Evolutionary conservation across 2,329 filamentous ascomycete species (phyloP).

Genomic region (Botrytis cinerea): DNA sequence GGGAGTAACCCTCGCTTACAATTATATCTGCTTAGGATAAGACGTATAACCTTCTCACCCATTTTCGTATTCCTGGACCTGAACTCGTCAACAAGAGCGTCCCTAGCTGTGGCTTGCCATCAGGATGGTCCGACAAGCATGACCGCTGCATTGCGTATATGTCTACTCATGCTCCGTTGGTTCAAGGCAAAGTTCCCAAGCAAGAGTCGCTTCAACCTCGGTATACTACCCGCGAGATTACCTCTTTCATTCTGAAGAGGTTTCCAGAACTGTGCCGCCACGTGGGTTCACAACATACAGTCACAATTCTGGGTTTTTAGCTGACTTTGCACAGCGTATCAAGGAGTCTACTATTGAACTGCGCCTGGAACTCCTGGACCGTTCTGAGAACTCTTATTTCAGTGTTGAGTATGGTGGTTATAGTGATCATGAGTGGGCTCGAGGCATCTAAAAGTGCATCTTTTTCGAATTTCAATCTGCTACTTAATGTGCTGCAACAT

Average conservation of each 20-base stretch:
- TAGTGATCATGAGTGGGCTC: constrained; percentile 20
- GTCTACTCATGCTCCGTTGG: constrained; percentile 23
- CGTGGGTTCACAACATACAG: not conserved
- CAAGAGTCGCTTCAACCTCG: constrained; percentile 13
- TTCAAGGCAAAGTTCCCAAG: constrained; percentile 19
- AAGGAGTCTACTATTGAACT: constrained; percentile 13
- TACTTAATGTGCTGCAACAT: constrained; percentile 3
- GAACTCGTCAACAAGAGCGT: constrained; percentile 23
- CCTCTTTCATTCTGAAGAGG: not conserved
- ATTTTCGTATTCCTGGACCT: constrained; percentile 17
- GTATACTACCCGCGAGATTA: constrained; percentile 11
- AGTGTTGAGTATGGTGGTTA: constrained; percentile 24
- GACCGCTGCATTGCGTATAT: constrained; percentile 25
- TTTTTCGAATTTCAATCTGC: not conserved
- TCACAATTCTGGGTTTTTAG: not conserved
- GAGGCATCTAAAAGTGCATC: constrained; percentile 6
- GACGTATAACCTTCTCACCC: constrained; percentile 13
- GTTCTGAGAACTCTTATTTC: constrained; percentile 22
- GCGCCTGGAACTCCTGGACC: constrained; percentile 21
- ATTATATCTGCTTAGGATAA: not conserved
- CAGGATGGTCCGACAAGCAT: constrained; percentile 22
- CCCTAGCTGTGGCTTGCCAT: constrained; percentile 23
- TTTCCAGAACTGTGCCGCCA: constrained; percentile 19
- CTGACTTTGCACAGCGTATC: constrained; percentile 18
- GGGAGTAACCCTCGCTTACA: not conserved